These are phyloP conservation scores for Fusarium staphyleae DNA, from an alignment of 2,329 filamentous ascomycete genomes.

Conservation along the genomic window DNA sequence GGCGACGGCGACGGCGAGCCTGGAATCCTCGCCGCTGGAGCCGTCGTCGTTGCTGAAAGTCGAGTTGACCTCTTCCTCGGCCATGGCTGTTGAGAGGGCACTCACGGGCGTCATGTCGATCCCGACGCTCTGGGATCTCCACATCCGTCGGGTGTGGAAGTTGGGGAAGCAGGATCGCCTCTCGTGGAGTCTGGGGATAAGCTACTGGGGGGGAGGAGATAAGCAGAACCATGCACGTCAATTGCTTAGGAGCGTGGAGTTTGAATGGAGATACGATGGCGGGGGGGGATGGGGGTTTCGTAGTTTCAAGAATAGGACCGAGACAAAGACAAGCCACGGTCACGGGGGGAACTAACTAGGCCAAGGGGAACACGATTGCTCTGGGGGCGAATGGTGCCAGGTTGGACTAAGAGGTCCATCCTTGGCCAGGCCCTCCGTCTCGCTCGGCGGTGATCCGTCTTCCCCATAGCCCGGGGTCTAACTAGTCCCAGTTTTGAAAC, in stretches of 20 bases:
- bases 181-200: slow-evolving; percentile 21
- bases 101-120: slow-evolving; percentile 39
- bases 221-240: slow-evolving; percentile 21
- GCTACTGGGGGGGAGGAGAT: slow-evolving; percentile 23
- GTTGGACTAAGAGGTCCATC: no score
- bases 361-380: no score
- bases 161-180: neutral
- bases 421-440: no score
- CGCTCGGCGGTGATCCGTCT: no score
- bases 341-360: no score
- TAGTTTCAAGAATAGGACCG: slow-evolving; percentile 14
- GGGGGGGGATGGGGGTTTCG: slow-evolving; percentile 1
- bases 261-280: slow-evolving; percentile 9
- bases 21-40: slow-evolving; percentile 48
- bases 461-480: no score
- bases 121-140: slow-evolving; percentile 40
- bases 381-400: no score
- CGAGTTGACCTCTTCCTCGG: slow-evolving; percentile 49
- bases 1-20: slow-evolving; percentile 21
- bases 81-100: slow-evolving; percentile 41
- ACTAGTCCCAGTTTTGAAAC: no score
- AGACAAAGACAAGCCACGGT: neutral
- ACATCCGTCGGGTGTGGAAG: slow-evolving; percentile 28
- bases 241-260: slow-evolving; percentile 9
- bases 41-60: slow-evolving; percentile 47